Evolutionary conservation across 305 asterid species (phyloP), one percentile per base, ranked within the genome.

Genomic region (Fraxinus platypoda): DNA sequence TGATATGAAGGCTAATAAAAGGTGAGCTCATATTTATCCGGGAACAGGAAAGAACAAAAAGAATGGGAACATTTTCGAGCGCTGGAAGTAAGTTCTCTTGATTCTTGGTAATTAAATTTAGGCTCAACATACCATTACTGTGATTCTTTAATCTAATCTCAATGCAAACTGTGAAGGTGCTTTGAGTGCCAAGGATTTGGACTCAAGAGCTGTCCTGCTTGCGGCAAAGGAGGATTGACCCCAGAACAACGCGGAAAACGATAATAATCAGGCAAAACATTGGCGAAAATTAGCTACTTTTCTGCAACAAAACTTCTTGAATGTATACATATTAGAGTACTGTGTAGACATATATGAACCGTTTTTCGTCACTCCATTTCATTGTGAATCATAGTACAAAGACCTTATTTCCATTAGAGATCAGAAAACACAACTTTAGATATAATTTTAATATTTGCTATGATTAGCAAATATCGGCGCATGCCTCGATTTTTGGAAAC

Each of bases 101-200:
- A 4, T 49, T 49, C 57, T 46, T 46, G 6, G 3, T 3, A 46
- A 46, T 13, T 12, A 46, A 46, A 46, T 46, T 46, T 46, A 46
- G 19, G 13, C 57, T 46, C 57, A 13, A 46, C 57, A 13, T 13
- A 3, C 52, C 52, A 2, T 13, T 80, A 0, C 3, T 21, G 21
- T 8, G 19, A 13, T 79, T 64, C 0, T 9, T 75, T 38, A 19
- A 43, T 78, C 8, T n/a, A 12, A 59, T 19, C 23, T 30, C 4
- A 64, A 9, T 37, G 4, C 7, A 54, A 46, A 2, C 8, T 21
- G 34, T 31, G 37, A 78, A 94, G 98, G 90, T 94, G 98, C 87
- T 94, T 90, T 76, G 97, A 94, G 1, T 94, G 98, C 84, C 98
- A 93, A 87, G 98, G 97, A 23, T 94, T 94, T 77, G 97, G 95